phyloP scores from a whole-genome alignment of 257 asterid species.

The Rehmannia glutinosa region DNA sequence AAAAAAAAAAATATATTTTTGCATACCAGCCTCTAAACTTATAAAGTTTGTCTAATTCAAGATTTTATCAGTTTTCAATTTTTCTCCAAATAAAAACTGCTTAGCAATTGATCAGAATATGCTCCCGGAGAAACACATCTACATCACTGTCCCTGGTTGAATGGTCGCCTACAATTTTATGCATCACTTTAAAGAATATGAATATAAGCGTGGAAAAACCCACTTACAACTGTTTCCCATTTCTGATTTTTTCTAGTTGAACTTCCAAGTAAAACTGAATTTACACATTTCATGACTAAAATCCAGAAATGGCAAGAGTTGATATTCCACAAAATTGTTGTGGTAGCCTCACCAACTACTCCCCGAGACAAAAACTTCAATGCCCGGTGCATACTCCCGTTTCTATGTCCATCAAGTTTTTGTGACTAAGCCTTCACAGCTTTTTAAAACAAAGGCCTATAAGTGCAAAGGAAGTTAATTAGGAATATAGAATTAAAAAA shows the following conservation, averaged over 20 bases:
- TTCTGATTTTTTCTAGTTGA: constrained; percentile 7
- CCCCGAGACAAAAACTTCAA: constrained; percentile 10
- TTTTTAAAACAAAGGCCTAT: constrained; percentile 15
- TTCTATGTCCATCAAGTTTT: constrained; percentile 18
- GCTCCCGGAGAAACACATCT: no score
- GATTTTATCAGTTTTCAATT: no score
- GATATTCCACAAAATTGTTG: constrained; percentile 33
- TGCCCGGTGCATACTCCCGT: constrained; percentile 11
- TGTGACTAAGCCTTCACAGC: not conserved
- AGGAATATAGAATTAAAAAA: not conserved
- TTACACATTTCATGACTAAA: constrained; percentile 11
- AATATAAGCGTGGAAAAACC: constrained; percentile 11
- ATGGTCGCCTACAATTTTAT: no score
- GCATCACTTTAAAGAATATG: no score
- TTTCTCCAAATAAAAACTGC: no score
- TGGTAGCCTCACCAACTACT: constrained; percentile 22
- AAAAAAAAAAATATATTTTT: no score
- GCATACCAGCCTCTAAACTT: no score
- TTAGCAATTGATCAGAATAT: no score
- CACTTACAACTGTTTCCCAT: constrained; percentile 8
- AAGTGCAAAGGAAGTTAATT: not conserved
- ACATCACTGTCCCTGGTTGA: not conserved
- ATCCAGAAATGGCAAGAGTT: constrained; percentile 3
- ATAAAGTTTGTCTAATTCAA: no score
- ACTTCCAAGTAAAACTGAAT: constrained; percentile 12